These are phyloP conservation scores for Graphilbum fragrans DNA, from an alignment of 2,329 filamentous ascomycete genomes.

Conservation along the genomic window DNA sequence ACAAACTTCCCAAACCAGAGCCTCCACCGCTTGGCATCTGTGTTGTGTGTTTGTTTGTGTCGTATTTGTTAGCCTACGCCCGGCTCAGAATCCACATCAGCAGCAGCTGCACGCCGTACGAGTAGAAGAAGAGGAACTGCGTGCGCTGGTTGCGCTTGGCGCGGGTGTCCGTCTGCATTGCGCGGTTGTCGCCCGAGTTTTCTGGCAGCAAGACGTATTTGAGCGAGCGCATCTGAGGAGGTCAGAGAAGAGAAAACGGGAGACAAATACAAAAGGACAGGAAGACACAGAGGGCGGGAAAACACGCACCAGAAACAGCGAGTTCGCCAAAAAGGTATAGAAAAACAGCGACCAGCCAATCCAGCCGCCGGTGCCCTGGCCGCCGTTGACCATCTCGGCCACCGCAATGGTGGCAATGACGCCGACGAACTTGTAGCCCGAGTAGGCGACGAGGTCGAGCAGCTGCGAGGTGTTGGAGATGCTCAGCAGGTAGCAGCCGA, in stretches of 20 bases:
- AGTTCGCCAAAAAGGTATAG: conserved; percentile 90
- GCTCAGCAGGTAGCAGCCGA: conserved; percentile 85
- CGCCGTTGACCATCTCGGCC: conserved; percentile 64
- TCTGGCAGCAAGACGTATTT: conserved; percentile 94
- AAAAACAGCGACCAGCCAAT: conserved; percentile 78
- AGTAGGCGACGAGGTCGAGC: conserved; percentile 88
- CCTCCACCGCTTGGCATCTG: not conserved
- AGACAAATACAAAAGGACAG: not conserved
- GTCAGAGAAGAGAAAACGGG: not conserved
- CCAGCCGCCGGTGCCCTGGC: conserved; percentile 77
- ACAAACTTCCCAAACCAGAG: no score
- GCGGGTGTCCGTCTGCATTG: conserved; percentile 61
- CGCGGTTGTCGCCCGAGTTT: conserved; percentile 51
- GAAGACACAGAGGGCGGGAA: not conserved
- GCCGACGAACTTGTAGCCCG: conserved; percentile 96
- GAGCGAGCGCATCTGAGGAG: conserved; percentile 67
- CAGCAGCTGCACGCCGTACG: conserved; percentile 82
- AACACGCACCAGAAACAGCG: conserved; percentile 73
- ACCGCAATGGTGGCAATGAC: conserved; percentile 81
- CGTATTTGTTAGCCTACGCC: conserved; percentile 17
- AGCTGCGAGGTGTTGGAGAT: conserved; percentile 92
- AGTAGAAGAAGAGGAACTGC: conserved; percentile 88
- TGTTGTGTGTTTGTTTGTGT: not conserved
- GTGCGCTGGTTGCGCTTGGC: conserved; percentile 79
- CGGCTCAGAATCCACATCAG: conserved; percentile 75